Evolutionary conservation across 2,329 filamentous ascomycete species (phyloP).

Genomic region (Colletotrichum shisoi): DNA sequence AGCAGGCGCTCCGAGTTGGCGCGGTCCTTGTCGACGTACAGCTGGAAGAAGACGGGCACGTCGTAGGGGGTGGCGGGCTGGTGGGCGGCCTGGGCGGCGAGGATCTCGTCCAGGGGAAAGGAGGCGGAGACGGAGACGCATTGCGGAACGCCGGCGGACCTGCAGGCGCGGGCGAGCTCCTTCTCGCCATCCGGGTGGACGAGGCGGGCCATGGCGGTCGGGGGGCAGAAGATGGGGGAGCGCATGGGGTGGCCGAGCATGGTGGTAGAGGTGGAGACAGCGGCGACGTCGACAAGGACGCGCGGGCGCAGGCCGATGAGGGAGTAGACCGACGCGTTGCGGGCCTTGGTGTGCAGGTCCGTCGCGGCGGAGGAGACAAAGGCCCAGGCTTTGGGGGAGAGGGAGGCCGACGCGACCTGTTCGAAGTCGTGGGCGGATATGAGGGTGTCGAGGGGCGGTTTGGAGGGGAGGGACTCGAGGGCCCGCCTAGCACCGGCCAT

Average conservation of each 20-base stretch:
- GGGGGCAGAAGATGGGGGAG: conserved; percentile 69
- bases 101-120: conserved; percentile 64
- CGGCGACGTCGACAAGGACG: conserved; percentile 63
- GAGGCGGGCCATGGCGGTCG: conserved; percentile 69
- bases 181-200: conserved; percentile 70
- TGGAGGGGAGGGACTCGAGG: conserved; percentile 39
- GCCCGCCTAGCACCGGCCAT: conserved; percentile 21
- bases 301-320: conserved; percentile 67
- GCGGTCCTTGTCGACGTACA: conserved; percentile 68
- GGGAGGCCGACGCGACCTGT: conserved; percentile 60
- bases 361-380: conserved; percentile 74
- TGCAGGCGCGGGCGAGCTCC: conserved; percentile 37
- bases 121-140: conserved; percentile 69
- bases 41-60: conserved; percentile 62
- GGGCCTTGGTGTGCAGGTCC: conserved; percentile 63
- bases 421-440: conserved; percentile 70
- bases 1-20: conserved; percentile 60
- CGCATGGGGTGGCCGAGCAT: conserved; percentile 63
- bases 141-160: conserved; percentile 61
- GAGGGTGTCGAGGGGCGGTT: conserved; percentile 61
- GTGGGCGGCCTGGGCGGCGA: conserved; percentile 29
- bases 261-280: conserved; percentile 58
- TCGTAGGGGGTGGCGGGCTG: conserved; percentile 42
- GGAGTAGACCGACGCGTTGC: conserved; percentile 64
- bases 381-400: conserved; percentile 72